Conservation (phyloP, 2,329 filamentous ascomycete species). For the Didymella exigua region DNA sequence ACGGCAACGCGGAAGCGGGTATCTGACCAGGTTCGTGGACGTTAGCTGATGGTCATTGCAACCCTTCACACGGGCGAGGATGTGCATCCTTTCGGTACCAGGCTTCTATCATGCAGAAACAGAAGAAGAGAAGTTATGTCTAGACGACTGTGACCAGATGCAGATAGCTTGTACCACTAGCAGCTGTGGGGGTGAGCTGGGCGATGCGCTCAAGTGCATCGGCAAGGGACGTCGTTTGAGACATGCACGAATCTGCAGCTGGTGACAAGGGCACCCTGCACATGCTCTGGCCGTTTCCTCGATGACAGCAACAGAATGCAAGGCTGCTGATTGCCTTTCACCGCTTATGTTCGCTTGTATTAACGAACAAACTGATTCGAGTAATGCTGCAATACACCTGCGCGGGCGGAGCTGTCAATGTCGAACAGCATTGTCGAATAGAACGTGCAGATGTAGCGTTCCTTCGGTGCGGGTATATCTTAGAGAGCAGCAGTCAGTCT, state of each 20-base stretch:
- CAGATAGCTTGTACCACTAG: slow-evolving; percentile 6
- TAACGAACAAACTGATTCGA: slow-evolving; percentile 23
- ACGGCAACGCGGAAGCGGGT: slow-evolving; percentile 23
- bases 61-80: slow-evolving; percentile 11
- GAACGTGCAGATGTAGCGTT: slow-evolving; percentile 32
- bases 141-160: slow-evolving; percentile 5
- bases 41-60: slow-evolving; percentile 16
- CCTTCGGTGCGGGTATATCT: slow-evolving; percentile 12
- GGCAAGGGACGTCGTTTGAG: slow-evolving; percentile 24
- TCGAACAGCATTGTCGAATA: slow-evolving; percentile 31
- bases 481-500: slow-evolving; percentile 11
- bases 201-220: slow-evolving; percentile 15
- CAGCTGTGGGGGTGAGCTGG: slow-evolving; percentile 12
- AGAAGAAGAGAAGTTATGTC: slow-evolving; percentile 12
- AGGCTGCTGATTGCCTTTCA: slow-evolving; percentile 23
- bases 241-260: slow-evolving; percentile 11
- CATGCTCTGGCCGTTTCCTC: slow-evolving; percentile 18
- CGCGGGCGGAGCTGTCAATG: slow-evolving; percentile 20
- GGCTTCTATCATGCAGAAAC: slow-evolving; percentile 10
- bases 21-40: slow-evolving; percentile 7
- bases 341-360: slow-evolving; percentile 26
- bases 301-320: slow-evolving; percentile 20
- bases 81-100: slow-evolving; percentile 18
- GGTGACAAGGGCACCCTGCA: slow-evolving; percentile 19
- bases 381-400: slow-evolving; percentile 19